These are phyloP conservation scores for Lasiodiplodia sp. DNA, from an alignment of 2,329 filamentous ascomycete species.

Conservation along the genomic window DNA sequence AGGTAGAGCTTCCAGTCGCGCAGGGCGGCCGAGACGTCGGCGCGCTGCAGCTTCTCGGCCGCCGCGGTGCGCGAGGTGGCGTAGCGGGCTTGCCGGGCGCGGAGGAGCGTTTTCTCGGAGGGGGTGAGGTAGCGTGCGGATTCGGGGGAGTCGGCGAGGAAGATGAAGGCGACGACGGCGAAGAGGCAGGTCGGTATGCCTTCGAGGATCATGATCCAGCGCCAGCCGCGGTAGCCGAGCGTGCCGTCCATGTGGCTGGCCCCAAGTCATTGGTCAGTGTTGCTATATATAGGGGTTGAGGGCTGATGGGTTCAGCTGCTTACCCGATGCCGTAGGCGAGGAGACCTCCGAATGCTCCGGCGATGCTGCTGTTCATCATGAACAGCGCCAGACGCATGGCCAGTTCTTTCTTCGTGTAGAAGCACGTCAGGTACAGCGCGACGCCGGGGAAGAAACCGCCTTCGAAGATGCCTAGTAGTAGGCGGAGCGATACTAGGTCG, in stretches of 20 bases:
- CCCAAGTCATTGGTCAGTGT: constrained; percentile 39
- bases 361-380: constrained; percentile 73
- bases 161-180: constrained; percentile 62
- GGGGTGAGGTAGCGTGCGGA: constrained; percentile 67
- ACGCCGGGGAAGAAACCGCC: constrained; percentile 75
- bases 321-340: constrained; percentile 66
- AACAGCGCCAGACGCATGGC: constrained; percentile 76
- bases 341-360: constrained; percentile 75
- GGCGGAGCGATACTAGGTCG: constrained; percentile 70
- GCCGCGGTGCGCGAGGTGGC: constrained; percentile 57
- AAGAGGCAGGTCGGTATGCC: constrained; percentile 64
- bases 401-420: constrained; percentile 77
- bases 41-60: constrained; percentile 63
- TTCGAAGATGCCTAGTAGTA: constrained; percentile 73
- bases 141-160: constrained; percentile 71
- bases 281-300: too few species aligned
- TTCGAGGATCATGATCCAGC: constrained; percentile 72
- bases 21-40: constrained; percentile 71
- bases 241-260: constrained; percentile 77
- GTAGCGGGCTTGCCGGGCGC: constrained; percentile 54
- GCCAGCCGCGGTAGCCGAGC: constrained; percentile 70
- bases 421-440: constrained; percentile 74
- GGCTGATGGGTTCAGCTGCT: neutral
- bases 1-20: constrained; percentile 79
- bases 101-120: constrained; percentile 67